Evolutionary conservation across 2,329 filamentous ascomycete genomes (phyloP), one percentile per base, ranked within the genome.

Genomic region (Diaporthe ampelina): DNA sequence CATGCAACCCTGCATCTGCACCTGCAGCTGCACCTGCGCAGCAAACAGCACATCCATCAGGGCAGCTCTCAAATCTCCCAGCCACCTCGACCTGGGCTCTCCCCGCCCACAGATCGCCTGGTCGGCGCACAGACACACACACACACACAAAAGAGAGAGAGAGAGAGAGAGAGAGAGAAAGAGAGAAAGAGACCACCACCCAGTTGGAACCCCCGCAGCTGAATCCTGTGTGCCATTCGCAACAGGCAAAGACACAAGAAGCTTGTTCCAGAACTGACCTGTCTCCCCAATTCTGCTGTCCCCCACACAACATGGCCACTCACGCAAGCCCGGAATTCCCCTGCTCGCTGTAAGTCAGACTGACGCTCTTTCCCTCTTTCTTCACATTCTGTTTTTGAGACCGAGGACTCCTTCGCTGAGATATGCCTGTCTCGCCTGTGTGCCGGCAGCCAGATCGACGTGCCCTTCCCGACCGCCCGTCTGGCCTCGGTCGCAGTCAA

Each of bases 391-490:
- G 29, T 21, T 26, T 26, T 45, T 52, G 45, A 67, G 29, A 52
- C 63, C 63, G 48, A 26, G 29, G 45, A 52, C n/a, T 52, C 45
- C 45, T 67, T 67, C 29, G 63, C 63, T 67, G 63, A 67, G 63
- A 65, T 43, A 35, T 48, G 63, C 63, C 63, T 72, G 72, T 45
- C 70, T 59, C 72, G 61, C 32, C 26, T 52, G 35, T 54, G 32
- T 50, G 57, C 43, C 54, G 67, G 76, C 80, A 95, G 94, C 79
- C 91, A 89, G 75, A 89, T 98, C 76, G 88, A 92, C 79, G 88
- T 97, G 74, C 96, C 97, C 58, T 93, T 98, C 81, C 95, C 95
- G 26, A 94, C 92, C 54, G 83, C 91, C 48, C 93, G 94, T 76
- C 91, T 98, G 61, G 95, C 96, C 70, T 88, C 88, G 61, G 91